Base-by-base conservation (phyloP, 1,284 basidiomycete species). In the Hortiboletus rubellus region DNA sequence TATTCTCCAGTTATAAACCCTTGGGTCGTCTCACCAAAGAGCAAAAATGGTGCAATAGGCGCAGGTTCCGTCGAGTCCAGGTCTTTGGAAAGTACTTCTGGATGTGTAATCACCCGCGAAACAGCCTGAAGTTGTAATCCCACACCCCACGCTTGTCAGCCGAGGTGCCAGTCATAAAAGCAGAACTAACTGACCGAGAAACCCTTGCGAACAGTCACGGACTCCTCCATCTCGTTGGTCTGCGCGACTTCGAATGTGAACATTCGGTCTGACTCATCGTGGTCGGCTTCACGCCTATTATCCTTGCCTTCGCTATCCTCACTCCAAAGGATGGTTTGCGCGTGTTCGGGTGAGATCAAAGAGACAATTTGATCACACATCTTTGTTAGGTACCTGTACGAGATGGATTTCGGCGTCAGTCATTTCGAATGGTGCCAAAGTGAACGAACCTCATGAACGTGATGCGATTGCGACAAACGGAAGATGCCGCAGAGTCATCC, bases 401-500 rank as follows among this genome's bases (percentile, higher is more conserved):
- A 27, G 27, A 5, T 27, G 27, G 5, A 27, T 27, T 27, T 5
- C 27, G 27, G 1, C 27, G 1, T 27, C 27, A 5, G 27, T 27
- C 27, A 27, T 27, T 14, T 17, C 18, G 1, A 30, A 41, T 4
- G 47, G 6, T 43, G 30, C 49, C 2, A 1, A 50, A 17, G 9
- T 7, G 7, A n/a, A 53, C 70, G 17, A 60, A 83, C 85, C 84
- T 69, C 80, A 87, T 84, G 61, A 87, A 86, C 0, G 82, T 85
- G 7, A 82, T 70, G 14, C 84, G 74, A 66, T 85, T 86, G 2
- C 80, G 73, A 27, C 73, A 63, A 40, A 82, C 75, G 5, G 82
- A 73, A 0, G 77, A 72, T 2, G 70, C 51, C 0, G 80, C 77
- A 34, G 75, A 70, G 66, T 85, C 81, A 33, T 81, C 70, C 85